These are phyloP conservation scores for Salvia rosmarinus DNA, from an alignment of 257 asterid genomes.

Conservation along the genomic window DNA sequence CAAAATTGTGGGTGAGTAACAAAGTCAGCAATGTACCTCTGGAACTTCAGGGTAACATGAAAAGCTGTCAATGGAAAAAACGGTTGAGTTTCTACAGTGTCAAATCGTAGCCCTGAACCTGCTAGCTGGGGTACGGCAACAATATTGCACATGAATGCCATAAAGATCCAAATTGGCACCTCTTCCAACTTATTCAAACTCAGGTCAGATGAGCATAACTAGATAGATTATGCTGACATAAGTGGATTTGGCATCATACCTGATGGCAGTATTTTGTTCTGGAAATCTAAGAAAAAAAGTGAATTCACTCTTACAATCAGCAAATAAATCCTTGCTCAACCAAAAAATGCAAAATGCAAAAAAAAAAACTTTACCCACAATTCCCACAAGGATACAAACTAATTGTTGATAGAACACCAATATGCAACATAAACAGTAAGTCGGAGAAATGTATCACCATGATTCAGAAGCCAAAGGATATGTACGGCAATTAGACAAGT, in stretches of 20 bases:
- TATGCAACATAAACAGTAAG: too few species aligned
- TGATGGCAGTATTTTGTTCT: slow-evolving; percentile 7
- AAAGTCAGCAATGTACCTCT: slow-evolving; percentile 50
- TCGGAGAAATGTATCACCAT: slow-evolving; percentile 2
- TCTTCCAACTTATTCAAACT: not conserved
- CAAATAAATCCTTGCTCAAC: not conserved
- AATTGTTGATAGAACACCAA: too few species aligned
- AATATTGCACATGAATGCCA: too few species aligned
- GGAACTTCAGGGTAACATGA: slow-evolving; percentile 36
- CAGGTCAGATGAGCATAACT: not conserved
- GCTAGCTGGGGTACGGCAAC: too few species aligned
- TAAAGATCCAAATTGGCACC: not conserved
- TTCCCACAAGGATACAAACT: too few species aligned
- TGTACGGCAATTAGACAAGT: slow-evolving; percentile 28
- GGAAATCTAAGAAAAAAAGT: not conserved
- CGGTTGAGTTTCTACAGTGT: too few species aligned
- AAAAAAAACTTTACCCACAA: too few species aligned
- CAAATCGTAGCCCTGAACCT: too few species aligned
- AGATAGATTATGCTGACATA: not conserved
- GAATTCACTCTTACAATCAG: not conserved
- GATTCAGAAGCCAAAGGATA: not conserved
- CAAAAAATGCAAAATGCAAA: not conserved
- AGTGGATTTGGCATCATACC: not conserved
- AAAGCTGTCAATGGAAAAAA: slow-evolving; percentile 36
- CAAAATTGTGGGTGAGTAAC: not conserved